Base-by-base conservation (phyloP, 495 filamentous ascomycete species). In the Friedmanniomyces endolithicus region DNA sequence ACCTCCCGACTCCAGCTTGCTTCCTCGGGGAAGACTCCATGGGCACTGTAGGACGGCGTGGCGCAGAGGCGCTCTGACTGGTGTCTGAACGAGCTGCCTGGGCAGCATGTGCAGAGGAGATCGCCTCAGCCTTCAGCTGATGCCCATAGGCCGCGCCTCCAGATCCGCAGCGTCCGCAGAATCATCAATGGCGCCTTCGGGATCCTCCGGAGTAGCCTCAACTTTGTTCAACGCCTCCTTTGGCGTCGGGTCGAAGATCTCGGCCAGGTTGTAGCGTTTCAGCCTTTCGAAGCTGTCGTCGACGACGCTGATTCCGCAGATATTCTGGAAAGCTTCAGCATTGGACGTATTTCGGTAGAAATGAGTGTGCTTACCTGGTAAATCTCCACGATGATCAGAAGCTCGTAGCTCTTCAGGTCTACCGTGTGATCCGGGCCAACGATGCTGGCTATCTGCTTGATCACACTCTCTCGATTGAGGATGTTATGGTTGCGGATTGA, bases 321-420 rank as follows among this genome's bases (percentile, higher is more conserved):
- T 68, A 47, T 85, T 86, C 86, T 89, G 57, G 31, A 39, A 46
- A 49, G 45, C 25, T 24, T 63, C 48, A 63, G 59, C 31, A 20
- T 2, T n/a, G 20, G 6, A 6, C 35, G 7, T 11, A 41, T 17
- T 47, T 51, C 37, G 35, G 17, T 31, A 48, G 6, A 31, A 35
- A n/a, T 14, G 4, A 6, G 43, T 55, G 60, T 55, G 69, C 78
- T 65, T 73, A 94, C 90, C 78, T 92, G 83, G 67, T 85, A 90
- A 20, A 99, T 74, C 61, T 94, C 87, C 31, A 98, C 82, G 34
- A 96, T 69, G 60, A 99, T 88, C 27, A 92, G 76, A 57, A 86
- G 72, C 68, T 97, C 89, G 29, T 88, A 88, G 24, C 79, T 76
- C 29, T 73, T 84, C 20, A 99, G 75, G 65, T 95, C 82, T 50